phyloP scores from a whole-genome alignment of 2,329 filamentous ascomycete species.

The Cladophialophora psammophila region DNA sequence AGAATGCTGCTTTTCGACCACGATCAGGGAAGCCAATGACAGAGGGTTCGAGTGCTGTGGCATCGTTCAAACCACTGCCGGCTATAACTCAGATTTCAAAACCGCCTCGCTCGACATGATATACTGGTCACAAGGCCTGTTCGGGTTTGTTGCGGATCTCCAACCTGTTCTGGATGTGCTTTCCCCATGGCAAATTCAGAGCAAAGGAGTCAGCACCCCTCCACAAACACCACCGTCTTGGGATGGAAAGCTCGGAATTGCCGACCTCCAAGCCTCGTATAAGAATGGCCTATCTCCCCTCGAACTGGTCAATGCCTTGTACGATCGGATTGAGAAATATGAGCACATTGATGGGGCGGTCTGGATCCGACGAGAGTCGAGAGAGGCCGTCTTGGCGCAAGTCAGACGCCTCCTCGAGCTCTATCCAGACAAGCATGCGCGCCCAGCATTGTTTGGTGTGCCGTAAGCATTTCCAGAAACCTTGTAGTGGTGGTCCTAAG shows the following conservation, averaged over 20 bases:
- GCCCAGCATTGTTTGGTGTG: slow-evolving; percentile 59
- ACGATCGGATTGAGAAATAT: slow-evolving; percentile 59
- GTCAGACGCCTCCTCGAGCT: slow-evolving; percentile 52
- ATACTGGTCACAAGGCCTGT: slow-evolving; percentile 48
- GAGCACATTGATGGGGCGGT: slow-evolving; percentile 56
- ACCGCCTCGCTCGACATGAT: slow-evolving; percentile 50
- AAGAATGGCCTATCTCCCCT: slow-evolving; percentile 38
- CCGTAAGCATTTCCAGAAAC: slow-evolving; percentile 40
- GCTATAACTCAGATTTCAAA: slow-evolving; percentile 46
- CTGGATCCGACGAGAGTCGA: slow-evolving; percentile 58
- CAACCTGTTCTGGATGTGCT: slow-evolving; percentile 40
- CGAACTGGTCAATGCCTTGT: slow-evolving; percentile 45
- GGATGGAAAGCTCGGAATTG: slow-evolving; percentile 54
- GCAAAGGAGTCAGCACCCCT: slow-evolving; percentile 35
- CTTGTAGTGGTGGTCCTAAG: not conserved
- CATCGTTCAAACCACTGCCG: slow-evolving; percentile 53
- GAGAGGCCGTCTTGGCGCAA: slow-evolving; percentile 50
- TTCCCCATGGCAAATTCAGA: slow-evolving; percentile 31
- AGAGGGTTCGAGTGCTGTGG: slow-evolving; percentile 68
- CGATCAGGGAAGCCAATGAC: slow-evolving; percentile 64
- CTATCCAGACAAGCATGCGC: slow-evolving; percentile 49
- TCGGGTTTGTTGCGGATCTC: slow-evolving; percentile 45
- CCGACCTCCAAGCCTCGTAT: slow-evolving; percentile 55
- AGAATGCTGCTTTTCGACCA: slow-evolving; percentile 65
- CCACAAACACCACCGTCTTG: slow-evolving; percentile 45